Base-by-base conservation (phyloP, 306 rosid species). In the Neltuma alba region DNA sequence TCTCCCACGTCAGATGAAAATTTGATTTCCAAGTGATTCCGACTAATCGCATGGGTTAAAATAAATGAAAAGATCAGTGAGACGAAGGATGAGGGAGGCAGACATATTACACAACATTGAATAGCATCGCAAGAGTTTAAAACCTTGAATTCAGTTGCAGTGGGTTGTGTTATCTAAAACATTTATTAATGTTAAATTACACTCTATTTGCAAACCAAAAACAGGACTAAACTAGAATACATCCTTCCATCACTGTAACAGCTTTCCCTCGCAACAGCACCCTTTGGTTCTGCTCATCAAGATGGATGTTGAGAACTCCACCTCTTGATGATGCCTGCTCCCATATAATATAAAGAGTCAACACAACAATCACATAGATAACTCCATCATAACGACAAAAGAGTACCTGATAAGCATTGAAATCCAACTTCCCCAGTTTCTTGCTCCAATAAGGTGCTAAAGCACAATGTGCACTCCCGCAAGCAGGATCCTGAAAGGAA, bases 281-380 rank as follows among this genome's bases (percentile, higher is more conserved):
- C 61, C 91, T 88, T 52, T 88, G 91, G 41, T 82, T 89, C 81
- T 86, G 83, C 64, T 92, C 89, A 47, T 92, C 91, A 21, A 84
- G 20, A 87, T 83, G 94, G 80, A 89, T 68, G 64, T 81, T 69
- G 36, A 94, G 28, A 69, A 66, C 83, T 82, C 94, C 98, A 20
- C 98, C 91, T 81, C 97, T 86, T 0, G 84, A 80, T 23, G 98
- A 94, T 73, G 98, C 97, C 98, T 92, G 67, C 36, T 21, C 72
- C 81, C 28, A 78, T 28, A 30, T 47, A 62, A 78, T 28, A 42
- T n/a, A 67, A 3, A 41, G 1, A 4, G 31, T 84, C 61, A 72
- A 15, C 38, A 44, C 13, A 5, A 77, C 28, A 34, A 44, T 63
- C 57, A 63, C 77, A 79, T n/a, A 42, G 55, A 74, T 27, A 67